Percentiles rank a stretch among this genome's conserved stretches.
These are phyloP conservation scores for Agaricus sinodeliciosus DNA, from an alignment of 768 basidiomycete species.

Conservation along the genomic window DNA sequence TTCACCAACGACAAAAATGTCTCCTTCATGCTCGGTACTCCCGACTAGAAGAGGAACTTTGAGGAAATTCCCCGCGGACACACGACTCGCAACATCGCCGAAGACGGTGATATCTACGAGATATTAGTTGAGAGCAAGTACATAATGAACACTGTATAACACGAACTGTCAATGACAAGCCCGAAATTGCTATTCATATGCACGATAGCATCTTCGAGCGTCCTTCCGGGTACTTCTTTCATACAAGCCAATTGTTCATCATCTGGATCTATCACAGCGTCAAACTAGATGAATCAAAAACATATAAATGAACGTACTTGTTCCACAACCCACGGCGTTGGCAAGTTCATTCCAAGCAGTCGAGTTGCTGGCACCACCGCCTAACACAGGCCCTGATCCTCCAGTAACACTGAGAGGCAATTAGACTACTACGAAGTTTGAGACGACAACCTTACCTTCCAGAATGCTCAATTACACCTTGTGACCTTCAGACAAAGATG, in stretches of 20 bases:
- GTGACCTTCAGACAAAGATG: not conserved
- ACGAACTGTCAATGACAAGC: conserved; percentile 24
- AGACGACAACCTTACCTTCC: conserved; percentile 21
- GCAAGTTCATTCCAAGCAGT: conserved; percentile 25
- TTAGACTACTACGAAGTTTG: not conserved
- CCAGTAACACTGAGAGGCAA: not conserved
- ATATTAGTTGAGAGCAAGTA: not conserved
- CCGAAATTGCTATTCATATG: conserved; percentile 19
- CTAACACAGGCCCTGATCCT: not conserved
- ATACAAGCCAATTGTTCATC: conserved; percentile 26
- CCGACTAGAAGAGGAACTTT: conserved; percentile 23
- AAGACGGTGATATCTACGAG: conserved; percentile 24
- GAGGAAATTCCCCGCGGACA: conserved; percentile 22
- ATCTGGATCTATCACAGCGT: not conserved
- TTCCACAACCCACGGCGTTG: conserved; percentile 25
- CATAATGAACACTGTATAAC: not conserved
- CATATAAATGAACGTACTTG: conserved; percentile 13
- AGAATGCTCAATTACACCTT: conserved; percentile 26
- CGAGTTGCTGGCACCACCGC: conserved; percentile 11
- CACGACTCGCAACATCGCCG: conserved; percentile 18
- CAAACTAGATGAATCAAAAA: not conserved
- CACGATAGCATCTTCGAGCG: conserved; percentile 24
- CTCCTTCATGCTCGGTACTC: conserved; percentile 24
- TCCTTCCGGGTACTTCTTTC: conserved; percentile 23
- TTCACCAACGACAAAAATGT: conserved; percentile 24